Evolutionary conservation across 208 protist species (phyloP), one percentile per base, ranked within the genome.

Genomic region (Perkinsela sp.): DNA sequence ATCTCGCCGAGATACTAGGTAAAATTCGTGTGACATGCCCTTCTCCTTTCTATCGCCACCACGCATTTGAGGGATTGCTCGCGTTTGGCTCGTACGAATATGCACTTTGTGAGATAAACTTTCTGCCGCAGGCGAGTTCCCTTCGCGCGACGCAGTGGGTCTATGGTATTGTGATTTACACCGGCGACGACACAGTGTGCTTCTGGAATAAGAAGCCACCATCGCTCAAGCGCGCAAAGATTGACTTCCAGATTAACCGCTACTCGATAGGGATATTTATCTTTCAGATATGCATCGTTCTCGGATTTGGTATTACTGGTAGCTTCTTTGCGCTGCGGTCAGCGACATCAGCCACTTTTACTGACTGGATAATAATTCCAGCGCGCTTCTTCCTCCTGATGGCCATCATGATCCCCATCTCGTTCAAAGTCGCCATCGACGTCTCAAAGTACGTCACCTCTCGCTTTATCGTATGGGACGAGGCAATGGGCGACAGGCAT

Each of bases 351-450:
- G 73, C 22, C 31, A 48, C 1, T 73, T 72, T 31, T 90, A 72
- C 67, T 29, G 69, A 83, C 1, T 75, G 83, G 1, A 0, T 90
- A 13, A 86, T 93, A 31, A 94, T 94, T 72, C 79, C 87, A 2
- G 72, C 95, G 28, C 84, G 91, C 31, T 96, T 94, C 67, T 89
- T 96, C 48, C 78, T 96, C 1, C 73, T 96, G 0, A 94, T 85
- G n/a, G 92, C 88, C n/a, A 83, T 93, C 16, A 95, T 97, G 81
- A 96, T 96, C 66, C 94, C 94, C 1, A 86, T 96, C 15, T 95
- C 89, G 28, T 89, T 97, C 68, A 96, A 97, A 73, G 93, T 95
- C 68, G 89, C 88, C 30, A 77, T 93, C 13, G 90, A 96, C 76
- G 83, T 96, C 67, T 88, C 77, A 66, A 95, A 95, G 77, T 92